Evolutionary conservation across 2,329 filamentous ascomycete genomes (phyloP).

Genomic region (Arthrobotrys sphaeroides): DNA sequence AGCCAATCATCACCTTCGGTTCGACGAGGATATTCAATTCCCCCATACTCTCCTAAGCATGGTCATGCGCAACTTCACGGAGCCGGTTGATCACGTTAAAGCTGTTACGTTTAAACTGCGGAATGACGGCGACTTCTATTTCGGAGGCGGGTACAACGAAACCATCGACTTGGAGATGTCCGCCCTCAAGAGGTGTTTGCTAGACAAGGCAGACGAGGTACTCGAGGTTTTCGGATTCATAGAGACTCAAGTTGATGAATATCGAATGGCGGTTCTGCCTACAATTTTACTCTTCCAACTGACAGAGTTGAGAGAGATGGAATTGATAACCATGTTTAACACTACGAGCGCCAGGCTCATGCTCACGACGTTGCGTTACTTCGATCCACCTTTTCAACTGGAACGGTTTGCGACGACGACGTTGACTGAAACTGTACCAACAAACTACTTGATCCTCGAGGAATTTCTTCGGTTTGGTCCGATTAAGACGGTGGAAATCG

Average conservation of each 20-base stretch:
- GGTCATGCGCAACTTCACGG: conserved; percentile 16
- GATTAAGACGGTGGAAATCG: conserved; percentile 11
- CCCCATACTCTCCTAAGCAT: conserved; percentile 14
- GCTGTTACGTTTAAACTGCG: conserved; percentile 19
- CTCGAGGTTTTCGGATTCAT: conserved; percentile 9
- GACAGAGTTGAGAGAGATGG: background rate
- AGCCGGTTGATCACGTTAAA: conserved; percentile 21
- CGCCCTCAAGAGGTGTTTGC: background rate
- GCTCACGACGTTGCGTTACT: conserved; percentile 26
- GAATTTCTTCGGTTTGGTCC: conserved; percentile 1
- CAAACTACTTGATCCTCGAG: conserved; percentile 29
- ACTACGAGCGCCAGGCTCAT: conserved; percentile 29
- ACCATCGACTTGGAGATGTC: background rate
- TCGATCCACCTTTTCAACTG: conserved; percentile 21
- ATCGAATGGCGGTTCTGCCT: conserved; percentile 18
- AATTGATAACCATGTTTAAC: conserved; percentile 6
- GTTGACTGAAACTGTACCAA: conserved; percentile 11
- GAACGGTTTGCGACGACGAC: background rate
- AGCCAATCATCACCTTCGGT: conserved; percentile 20
- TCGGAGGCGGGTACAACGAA: conserved; percentile 15
- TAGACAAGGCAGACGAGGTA: background rate
- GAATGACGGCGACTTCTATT: background rate
- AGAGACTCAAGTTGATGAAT: conserved; percentile 12
- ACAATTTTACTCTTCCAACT: conserved; percentile 35
- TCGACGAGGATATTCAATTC: conserved; percentile 15